These are phyloP conservation scores for Fragaria ananassa DNA, from an alignment of 306 rosid genomes.

Conservation along the genomic window DNA sequence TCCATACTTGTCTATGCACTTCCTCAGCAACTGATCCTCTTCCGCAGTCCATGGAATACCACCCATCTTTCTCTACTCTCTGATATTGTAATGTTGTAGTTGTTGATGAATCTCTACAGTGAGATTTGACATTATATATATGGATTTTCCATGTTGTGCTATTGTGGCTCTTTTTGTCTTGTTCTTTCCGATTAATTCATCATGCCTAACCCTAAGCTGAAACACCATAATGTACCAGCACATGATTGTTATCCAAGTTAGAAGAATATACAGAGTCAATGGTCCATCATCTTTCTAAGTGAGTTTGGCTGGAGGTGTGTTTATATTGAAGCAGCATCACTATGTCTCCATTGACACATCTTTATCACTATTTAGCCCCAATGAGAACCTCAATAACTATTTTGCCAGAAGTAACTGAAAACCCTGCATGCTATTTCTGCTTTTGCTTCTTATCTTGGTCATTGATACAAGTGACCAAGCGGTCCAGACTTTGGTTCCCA, in stretches of 20 bases:
- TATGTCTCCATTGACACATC: conserved; percentile 12
- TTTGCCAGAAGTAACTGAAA: background rate
- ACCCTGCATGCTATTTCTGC: background rate
- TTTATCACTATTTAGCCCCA: conserved; percentile 6
- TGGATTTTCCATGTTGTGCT: background rate
- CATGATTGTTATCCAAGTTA: conserved; percentile 8
- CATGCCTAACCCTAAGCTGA: background rate
- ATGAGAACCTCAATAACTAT: background rate
- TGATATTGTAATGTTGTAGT: background rate
- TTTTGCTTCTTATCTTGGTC: background rate
- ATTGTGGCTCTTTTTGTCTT: background rate
- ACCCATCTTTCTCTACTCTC: conserved; percentile 43
- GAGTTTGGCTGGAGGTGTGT: conserved; percentile 14
- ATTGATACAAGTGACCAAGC: background rate
- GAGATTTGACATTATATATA: background rate
- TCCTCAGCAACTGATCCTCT: conserved; percentile 60
- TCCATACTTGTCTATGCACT: conserved; percentile 59
- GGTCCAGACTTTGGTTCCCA: background rate
- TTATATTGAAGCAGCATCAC: conserved; percentile 32
- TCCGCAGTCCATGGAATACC: conserved; percentile 72
- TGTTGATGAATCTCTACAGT: background rate
- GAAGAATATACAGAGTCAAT: conserved; percentile 28
- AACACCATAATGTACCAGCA: background rate
- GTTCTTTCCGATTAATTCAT: background rate
- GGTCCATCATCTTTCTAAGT: conserved; percentile 47